phyloP scores from a whole-genome alignment of 768 basidiomycete genomes.

The Boletus rufocinnamomeus region DNA sequence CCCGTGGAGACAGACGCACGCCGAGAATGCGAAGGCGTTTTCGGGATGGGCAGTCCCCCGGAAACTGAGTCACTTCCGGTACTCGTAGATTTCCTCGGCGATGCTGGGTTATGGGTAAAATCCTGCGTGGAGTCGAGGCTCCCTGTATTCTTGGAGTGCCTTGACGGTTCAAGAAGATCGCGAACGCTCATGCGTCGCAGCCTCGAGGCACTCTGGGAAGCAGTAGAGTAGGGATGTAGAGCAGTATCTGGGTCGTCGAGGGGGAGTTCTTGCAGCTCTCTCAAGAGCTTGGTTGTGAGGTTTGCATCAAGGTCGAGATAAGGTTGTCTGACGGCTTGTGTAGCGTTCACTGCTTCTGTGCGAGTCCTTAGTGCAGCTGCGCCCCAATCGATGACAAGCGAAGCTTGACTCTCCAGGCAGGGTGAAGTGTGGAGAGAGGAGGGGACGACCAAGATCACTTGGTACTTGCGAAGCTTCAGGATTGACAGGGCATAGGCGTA shows the following conservation, averaged over 20 bases:
- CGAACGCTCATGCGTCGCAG: constrained; percentile 21
- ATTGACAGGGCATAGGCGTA: constrained; percentile 64
- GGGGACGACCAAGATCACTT: constrained; percentile 52
- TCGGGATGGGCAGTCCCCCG: constrained; percentile 15
- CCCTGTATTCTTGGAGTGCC: constrained; percentile 8
- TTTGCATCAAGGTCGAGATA: constrained; percentile 27
- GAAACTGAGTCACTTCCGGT: constrained; percentile 6
- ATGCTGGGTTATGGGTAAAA: constrained; percentile 1
- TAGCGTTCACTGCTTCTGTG: constrained; percentile 18
- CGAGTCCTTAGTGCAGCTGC: constrained; percentile 39
- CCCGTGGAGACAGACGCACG: constrained; percentile 19
- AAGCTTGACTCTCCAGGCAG: constrained; percentile 57
- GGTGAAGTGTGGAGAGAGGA: constrained; percentile 38
- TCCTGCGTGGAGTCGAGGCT: constrained; percentile 12
- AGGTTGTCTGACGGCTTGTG: constrained; percentile 28
- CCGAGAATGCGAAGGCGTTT: constrained; percentile 23
- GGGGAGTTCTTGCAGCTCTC: constrained; percentile 22
- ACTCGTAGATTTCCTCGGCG: constrained; percentile 12
- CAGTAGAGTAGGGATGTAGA: neutral
- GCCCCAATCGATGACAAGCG: constrained; percentile 53
- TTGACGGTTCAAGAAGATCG: constrained; percentile 28
- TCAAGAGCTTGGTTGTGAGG: constrained; percentile 22
- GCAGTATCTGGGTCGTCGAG: constrained; percentile 19
- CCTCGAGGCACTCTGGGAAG: constrained; percentile 8
- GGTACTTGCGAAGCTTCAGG: constrained; percentile 54